phyloP scores from a whole-genome alignment of 2,329 filamentous ascomycete species.

The Coleophoma cylindrospora region DNA sequence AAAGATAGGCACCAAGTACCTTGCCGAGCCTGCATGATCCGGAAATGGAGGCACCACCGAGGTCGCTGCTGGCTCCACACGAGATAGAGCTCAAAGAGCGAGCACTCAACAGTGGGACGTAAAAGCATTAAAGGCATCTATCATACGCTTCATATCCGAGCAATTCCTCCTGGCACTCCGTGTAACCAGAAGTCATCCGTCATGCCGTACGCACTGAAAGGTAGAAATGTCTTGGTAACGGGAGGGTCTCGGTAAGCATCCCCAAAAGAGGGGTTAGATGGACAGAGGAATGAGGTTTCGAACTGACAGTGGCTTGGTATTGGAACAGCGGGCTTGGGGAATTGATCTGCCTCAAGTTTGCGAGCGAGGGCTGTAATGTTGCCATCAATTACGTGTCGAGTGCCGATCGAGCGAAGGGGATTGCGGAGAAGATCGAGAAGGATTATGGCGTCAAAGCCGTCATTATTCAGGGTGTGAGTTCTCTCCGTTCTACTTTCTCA shows the following conservation, averaged over 20 bases:
- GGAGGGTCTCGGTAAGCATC: constrained; percentile 36
- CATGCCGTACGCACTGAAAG: constrained; percentile 60
- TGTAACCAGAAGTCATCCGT: neutral
- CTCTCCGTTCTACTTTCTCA: neutral
- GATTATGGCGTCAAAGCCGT: constrained; percentile 47
- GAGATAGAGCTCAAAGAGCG: no score
- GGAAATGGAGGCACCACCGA: no score
- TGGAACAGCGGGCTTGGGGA: constrained; percentile 55
- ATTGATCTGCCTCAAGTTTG: constrained; percentile 55
- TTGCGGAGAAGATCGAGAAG: constrained; percentile 43
- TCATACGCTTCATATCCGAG: neutral
- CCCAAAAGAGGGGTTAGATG: neutral
- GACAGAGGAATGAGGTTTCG: neutral
- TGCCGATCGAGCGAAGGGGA: constrained; percentile 46
- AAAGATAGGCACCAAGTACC: neutral
- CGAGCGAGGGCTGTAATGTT: constrained; percentile 56
- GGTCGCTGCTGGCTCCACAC: no score
- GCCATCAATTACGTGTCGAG: constrained; percentile 61
- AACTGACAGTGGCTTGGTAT: neutral
- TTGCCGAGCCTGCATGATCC: neutral
- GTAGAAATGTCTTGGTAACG: constrained; percentile 58
- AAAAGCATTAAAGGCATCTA: neutral
- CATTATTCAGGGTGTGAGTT: constrained; percentile 49
- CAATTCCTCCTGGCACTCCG: neutral
- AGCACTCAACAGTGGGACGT: no score